Evolutionary conservation across 106 monocot genomes (phyloP).

Genomic region (Alisma plantagoaquatica): DNA sequence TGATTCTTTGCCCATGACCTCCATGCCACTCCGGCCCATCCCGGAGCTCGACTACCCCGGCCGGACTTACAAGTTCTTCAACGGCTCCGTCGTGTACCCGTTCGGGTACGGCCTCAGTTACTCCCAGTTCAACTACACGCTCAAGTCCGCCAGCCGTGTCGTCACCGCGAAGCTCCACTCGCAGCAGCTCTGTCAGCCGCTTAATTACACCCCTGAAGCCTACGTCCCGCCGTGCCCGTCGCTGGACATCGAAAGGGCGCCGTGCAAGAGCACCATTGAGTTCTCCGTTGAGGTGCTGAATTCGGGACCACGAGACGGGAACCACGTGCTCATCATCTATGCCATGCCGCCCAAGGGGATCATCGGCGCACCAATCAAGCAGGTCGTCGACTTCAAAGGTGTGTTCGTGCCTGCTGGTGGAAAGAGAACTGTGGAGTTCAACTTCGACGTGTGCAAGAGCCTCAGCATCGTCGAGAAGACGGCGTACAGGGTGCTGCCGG

Average conservation of each 20-base stretch:
- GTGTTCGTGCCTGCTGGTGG: conserved; percentile 22
- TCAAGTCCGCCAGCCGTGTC: not conserved
- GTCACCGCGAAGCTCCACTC: not conserved
- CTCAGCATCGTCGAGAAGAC: conserved; percentile 22
- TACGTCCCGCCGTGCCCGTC: conserved; percentile 13
- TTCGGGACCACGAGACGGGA: conserved; percentile 14
- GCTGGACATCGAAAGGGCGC: not conserved
- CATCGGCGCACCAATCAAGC: conserved; percentile 21
- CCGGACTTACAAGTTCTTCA: conserved; percentile 42
- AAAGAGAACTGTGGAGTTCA: conserved; percentile 3
- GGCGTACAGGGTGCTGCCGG: conserved; percentile 29
- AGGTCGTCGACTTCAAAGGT: conserved; percentile 18
- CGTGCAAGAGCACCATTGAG: conserved; percentile 15
- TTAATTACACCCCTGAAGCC: conserved; percentile 7
- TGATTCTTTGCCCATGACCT: conserved; percentile 22
- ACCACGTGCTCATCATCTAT: conserved; percentile 23
- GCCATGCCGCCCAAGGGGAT: conserved; percentile 11
- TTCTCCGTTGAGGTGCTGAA: conserved; percentile 22
- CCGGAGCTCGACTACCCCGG: conserved; percentile 27
- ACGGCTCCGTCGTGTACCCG: conserved; percentile 19
- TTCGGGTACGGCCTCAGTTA: conserved; percentile 46
- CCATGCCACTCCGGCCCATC: conserved; percentile 19
- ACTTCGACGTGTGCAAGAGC: conserved; percentile 18
- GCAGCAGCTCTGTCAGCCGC: conserved; percentile 9
- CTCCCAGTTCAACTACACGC: conserved; percentile 21